Evolutionary conservation across 176 grass and related monocot genomes (phyloP).

Genomic region (Poa annua): DNA sequence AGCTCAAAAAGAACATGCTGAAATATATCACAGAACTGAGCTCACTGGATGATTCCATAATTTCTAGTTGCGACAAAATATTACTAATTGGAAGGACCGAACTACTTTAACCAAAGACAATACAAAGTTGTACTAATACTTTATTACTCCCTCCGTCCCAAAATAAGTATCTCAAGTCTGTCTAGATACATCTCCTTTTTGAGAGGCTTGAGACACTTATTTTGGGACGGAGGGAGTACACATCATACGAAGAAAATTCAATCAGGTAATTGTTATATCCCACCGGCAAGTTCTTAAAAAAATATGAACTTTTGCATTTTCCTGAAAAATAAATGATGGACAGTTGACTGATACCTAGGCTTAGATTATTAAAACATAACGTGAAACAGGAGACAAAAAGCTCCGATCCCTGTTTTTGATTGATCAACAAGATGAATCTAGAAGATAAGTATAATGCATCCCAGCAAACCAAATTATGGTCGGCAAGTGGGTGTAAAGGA

Average conservation of each 20-base stretch:
- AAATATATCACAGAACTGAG: no score
- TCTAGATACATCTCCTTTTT: no score
- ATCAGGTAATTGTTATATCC: not conserved
- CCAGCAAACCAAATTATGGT: not conserved
- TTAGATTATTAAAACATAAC: not conserved
- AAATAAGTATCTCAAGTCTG: no score
- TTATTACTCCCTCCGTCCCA: no score
- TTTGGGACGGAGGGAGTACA: no score
- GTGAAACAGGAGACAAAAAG: not conserved
- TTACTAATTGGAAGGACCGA: no score
- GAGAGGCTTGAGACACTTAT: no score
- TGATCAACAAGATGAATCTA: not conserved
- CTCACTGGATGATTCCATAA: no score
- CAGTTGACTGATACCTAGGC: not conserved
- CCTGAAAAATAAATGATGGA: slow-evolving; percentile 14
- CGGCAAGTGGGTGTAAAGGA: not conserved
- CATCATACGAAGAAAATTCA: not conserved
- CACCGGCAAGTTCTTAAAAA: slow-evolving; percentile 20
- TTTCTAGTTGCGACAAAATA: no score
- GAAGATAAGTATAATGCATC: not conserved
- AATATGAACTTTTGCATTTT: not conserved
- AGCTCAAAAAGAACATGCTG: no score
- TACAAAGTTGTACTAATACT: no score
- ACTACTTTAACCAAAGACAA: no score
- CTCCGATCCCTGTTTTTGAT: not conserved